Evolutionary conservation across 768 basidiomycete genomes (phyloP).

Genomic region (Amanita pseudoporphyria): DNA sequence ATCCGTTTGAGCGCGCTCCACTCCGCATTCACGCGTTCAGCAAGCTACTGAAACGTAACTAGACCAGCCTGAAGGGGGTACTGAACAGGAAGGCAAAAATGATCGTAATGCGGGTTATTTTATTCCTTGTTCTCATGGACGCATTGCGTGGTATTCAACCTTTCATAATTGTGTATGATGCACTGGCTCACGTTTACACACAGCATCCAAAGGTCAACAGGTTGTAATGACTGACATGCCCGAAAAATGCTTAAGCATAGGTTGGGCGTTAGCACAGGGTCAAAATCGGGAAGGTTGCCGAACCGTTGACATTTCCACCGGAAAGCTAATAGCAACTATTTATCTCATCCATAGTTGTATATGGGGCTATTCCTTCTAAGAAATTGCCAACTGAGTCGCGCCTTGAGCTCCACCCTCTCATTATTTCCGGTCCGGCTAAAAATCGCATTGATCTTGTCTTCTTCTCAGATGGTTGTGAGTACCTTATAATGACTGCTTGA

Average conservation of each 20-base stretch:
- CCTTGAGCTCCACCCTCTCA: conserved; percentile 46
- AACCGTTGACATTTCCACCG: neutral
- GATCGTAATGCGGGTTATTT: neutral
- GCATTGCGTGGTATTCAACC: neutral
- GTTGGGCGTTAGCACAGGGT: neutral
- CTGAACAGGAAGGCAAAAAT: too few relatives aligned
- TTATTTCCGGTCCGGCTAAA: conserved; percentile 47
- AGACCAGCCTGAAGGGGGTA: too few relatives aligned
- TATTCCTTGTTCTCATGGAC: neutral
- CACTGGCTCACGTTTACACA: neutral
- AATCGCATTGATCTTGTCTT: conserved; percentile 73
- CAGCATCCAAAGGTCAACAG: neutral
- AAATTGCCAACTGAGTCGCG: neutral
- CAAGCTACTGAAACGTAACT: too few relatives aligned
- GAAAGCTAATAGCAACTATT: neutral
- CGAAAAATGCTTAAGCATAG: neutral
- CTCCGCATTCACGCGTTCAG: too few relatives aligned
- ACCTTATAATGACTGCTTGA: neutral
- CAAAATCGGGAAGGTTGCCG: neutral
- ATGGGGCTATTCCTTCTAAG: too few relatives aligned
- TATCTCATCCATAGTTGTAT: neutral
- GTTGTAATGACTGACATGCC: neutral
- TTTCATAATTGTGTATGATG: neutral
- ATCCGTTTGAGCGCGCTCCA: too few relatives aligned
- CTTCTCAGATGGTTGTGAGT: conserved; percentile 71